Percentiles rank a stretch among this genome's conserved stretches.
Evolutionary conservation across 2,329 filamentous ascomycete species (phyloP).

Genomic region (Leptographium galeiforme): DNA sequence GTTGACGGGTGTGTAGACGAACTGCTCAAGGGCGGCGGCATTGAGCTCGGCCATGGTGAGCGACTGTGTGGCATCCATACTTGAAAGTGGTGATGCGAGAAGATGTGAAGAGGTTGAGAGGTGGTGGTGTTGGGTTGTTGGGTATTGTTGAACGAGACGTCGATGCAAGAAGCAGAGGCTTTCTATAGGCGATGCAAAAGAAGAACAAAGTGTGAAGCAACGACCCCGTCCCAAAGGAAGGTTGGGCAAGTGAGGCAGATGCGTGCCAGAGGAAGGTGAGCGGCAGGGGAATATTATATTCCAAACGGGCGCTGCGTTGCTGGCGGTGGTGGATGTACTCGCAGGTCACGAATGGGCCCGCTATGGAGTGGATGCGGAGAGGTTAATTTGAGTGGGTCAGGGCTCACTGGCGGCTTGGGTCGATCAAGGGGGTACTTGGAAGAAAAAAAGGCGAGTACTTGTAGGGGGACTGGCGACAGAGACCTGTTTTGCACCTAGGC

Average conservation of each 20-base stretch:
- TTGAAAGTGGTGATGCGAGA: constrained; percentile 7
- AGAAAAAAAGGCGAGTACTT: not conserved
- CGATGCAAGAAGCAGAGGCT: not conserved
- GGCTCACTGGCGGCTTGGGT: constrained; percentile 2
- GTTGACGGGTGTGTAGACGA: constrained; percentile 64
- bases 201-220: constrained; percentile 1
- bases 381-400: constrained; percentile 10
- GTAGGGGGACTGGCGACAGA: not conserved
- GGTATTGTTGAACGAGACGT: not conserved
- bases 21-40: constrained; percentile 63
- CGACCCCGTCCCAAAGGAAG: not conserved
- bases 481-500: constrained; percentile 3
- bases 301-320: constrained; percentile 6
- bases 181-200: not conserved
- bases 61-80: constrained; percentile 33
- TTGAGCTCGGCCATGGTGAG: constrained; percentile 46
- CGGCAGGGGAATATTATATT: constrained; percentile 12
- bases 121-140: not conserved
- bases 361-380: constrained; percentile 7
- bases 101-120: not conserved
- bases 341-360: constrained; percentile 2
- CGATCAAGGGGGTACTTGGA: not conserved
- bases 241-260: not conserved
- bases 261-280: constrained; percentile 8
- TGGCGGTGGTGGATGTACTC: constrained; percentile 6